These are phyloP conservation scores for Hyphopichia khmerensis DNA, from an alignment of 1,139 yeast genomes.

Conservation along the genomic window DNA sequence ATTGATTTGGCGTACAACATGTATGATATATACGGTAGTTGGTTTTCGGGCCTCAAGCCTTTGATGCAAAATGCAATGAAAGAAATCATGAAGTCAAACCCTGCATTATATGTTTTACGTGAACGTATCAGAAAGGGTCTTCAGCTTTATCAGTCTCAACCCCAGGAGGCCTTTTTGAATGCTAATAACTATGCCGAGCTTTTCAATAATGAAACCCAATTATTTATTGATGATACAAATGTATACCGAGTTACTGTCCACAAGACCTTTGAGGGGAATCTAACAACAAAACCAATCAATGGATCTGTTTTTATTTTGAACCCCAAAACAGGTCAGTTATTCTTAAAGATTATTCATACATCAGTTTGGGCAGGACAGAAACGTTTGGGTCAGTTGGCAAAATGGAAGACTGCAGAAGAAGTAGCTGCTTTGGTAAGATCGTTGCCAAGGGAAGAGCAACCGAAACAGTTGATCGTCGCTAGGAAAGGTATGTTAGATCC, in stretches of 20 bases:
- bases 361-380: constrained; percentile 98
- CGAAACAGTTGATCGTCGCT: constrained; percentile 86
- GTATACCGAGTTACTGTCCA: constrained; percentile 94
- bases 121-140: constrained; percentile 94
- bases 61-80: constrained; percentile 89
- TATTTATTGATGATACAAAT: constrained; percentile 88
- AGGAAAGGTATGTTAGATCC: constrained; percentile 94
- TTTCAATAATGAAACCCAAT: constrained; percentile 77
- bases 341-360: constrained; percentile 85
- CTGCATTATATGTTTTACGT: constrained; percentile 86
- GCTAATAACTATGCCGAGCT: constrained; percentile 89
- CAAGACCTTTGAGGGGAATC: constrained; percentile 88
- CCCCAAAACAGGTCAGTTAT: constrained; percentile 87
- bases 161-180: constrained; percentile 87
- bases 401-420: constrained; percentile 99
- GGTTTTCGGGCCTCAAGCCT: constrained; percentile 95
- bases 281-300: constrained; percentile 89
- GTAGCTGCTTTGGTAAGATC: constrained; percentile 90
- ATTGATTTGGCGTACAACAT: constrained; percentile 93
- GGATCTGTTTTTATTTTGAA: constrained; percentile 90
- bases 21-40: constrained; percentile 95
- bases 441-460: constrained; percentile 90
- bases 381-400: constrained; percentile 88
- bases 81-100: constrained; percentile 92
- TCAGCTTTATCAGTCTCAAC: constrained; percentile 90